Evolutionary conservation across 169 alveolate genomes (phyloP).

Genomic region (Plasmodium yoelii): DNA sequence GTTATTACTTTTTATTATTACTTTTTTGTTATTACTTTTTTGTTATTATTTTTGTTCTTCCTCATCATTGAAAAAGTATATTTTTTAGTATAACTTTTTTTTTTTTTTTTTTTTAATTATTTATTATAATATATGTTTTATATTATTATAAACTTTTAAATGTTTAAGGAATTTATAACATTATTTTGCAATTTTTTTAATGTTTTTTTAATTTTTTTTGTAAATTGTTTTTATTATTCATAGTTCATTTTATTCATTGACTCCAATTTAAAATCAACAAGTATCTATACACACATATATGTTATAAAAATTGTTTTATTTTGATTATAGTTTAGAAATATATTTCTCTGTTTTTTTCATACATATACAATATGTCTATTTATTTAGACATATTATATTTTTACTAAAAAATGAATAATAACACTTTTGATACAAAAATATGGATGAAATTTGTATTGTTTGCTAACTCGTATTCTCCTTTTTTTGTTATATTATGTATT

Average conservation of each 20-base stretch:
- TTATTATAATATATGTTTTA: neutral
- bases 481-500: neutral
- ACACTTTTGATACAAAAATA: neutral
- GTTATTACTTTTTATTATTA: neutral
- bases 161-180: constrained; percentile 5
- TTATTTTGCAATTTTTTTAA: constrained; percentile 1
- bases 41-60: constrained; percentile 1
- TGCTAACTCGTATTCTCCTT: neutral
- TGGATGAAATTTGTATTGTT: neutral
- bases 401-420: no score
- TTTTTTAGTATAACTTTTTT: neutral
- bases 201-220: constrained; percentile 14
- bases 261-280: constrained; percentile 20
- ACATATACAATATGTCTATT: no score
- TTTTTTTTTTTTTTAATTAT: constrained; percentile 10
- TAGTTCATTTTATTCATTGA: constrained; percentile 39
- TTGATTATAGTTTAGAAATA: neutral
- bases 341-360: neutral
- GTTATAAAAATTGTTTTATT: neutral
- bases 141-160: constrained; percentile 3
- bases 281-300: constrained; percentile 1
- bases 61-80: neutral
- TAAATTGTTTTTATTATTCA: neutral
- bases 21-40: no score
- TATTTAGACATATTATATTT: no score